Conservation (phyloP, 2,329 filamentous ascomycete genomes). For the Alternaria sp. region DNA sequence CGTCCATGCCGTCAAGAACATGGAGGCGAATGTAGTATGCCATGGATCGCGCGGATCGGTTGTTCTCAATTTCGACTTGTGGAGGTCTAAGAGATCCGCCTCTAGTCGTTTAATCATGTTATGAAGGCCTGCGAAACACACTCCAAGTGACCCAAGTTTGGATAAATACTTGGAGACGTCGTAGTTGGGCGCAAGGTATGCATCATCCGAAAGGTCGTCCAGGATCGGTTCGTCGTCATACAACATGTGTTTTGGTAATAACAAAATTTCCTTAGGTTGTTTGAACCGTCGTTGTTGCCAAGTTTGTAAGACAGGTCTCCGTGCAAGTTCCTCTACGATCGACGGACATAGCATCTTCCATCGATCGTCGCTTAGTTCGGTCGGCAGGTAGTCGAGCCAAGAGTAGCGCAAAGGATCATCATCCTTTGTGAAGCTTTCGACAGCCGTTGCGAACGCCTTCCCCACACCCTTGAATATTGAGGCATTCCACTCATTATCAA, state of each 20-base stretch:
- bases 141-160: slow-evolving; percentile 15
- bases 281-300: slow-evolving; percentile 19
- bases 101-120: slow-evolving; percentile 18
- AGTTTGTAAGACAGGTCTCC: slow-evolving; percentile 24
- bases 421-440: slow-evolving; percentile 18
- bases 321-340: slow-evolving; percentile 16
- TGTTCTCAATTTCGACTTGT: slow-evolving; percentile 9
- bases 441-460: slow-evolving; percentile 19
- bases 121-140: background rate
- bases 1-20: background rate
- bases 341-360: slow-evolving; percentile 20
- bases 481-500: slow-evolving; percentile 36
- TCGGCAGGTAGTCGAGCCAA: slow-evolving; percentile 33
- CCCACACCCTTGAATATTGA: slow-evolving; percentile 22
- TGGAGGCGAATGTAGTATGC: slow-evolving; percentile 25
- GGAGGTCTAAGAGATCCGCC: slow-evolving; percentile 13
- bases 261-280: slow-evolving; percentile 7
- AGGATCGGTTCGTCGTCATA: slow-evolving; percentile 23
- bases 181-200: slow-evolving; percentile 28
- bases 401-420: slow-evolving; percentile 25
- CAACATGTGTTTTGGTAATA: background rate
- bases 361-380: slow-evolving; percentile 9
- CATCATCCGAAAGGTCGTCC: slow-evolving; percentile 20
- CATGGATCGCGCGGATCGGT: slow-evolving; percentile 18
- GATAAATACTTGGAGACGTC: slow-evolving; percentile 1